A percentile compares a stretch with the other conserved stretches of the same genome.
These are phyloP conservation scores for Fusarium beomiforme DNA, from an alignment of 2,329 filamentous ascomycete species.

Conservation along the genomic window DNA sequence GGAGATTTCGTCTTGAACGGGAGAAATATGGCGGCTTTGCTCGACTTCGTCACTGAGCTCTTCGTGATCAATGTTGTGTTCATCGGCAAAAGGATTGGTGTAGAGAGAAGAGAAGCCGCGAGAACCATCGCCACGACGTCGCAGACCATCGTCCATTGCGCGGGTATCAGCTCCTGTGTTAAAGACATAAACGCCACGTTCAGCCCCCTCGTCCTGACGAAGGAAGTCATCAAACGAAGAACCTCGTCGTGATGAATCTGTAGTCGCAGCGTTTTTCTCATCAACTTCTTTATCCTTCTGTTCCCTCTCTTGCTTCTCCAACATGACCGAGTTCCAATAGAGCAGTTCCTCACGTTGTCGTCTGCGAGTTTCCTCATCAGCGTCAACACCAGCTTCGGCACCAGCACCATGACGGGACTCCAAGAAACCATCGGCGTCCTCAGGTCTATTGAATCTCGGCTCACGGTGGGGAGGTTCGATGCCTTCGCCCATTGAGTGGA, in stretches of 20 bases:
- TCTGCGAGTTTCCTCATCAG: constrained; percentile 69
- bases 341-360: constrained; percentile 72
- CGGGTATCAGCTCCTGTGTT: constrained; percentile 63
- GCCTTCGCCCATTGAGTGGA: constrained; percentile 68
- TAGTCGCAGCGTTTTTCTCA: not conserved
- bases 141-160: constrained; percentile 56
- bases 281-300: constrained; percentile 32
- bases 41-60: constrained; percentile 55
- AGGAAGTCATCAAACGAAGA: constrained; percentile 70
- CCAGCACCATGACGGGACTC: constrained; percentile 57
- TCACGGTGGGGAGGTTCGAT: constrained; percentile 60
- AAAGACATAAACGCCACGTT: constrained; percentile 66
- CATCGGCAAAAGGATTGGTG: constrained; percentile 69
- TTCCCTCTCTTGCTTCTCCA: constrained; percentile 57
- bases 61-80: constrained; percentile 62
- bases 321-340: constrained; percentile 70
- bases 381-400: constrained; percentile 63
- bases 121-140: constrained; percentile 59
- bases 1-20: constrained; percentile 60
- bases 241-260: constrained; percentile 38
- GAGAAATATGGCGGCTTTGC: constrained; percentile 53
- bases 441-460: constrained; percentile 71
- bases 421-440: constrained; percentile 72
- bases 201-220: constrained; percentile 59
- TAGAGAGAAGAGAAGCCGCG: constrained; percentile 60